A percentile compares a stretch with the other conserved stretches of the same genome.
Conservation (phyloP, 345 rosid genomes). For the Hibiscus tridactylites region DNA sequence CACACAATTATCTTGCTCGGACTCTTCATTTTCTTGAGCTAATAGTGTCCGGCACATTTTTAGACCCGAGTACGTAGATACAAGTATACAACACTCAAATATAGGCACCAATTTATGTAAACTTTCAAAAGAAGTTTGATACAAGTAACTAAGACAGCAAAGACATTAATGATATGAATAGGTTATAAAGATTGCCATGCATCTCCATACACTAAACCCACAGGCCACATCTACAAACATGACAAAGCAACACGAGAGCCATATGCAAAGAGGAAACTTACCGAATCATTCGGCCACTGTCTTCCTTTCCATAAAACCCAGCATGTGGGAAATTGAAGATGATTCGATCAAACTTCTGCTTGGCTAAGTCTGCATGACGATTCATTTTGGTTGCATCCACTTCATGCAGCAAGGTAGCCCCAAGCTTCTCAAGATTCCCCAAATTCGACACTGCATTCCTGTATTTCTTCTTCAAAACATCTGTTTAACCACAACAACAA, state of each 20-base stretch:
- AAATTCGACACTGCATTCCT: conserved; percentile 39
- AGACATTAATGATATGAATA: neutral
- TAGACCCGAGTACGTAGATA: too few relatives aligned
- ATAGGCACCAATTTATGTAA: neutral
- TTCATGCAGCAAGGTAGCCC: conserved; percentile 36
- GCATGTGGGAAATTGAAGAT: conserved; percentile 61
- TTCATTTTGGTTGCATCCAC: conserved; percentile 50
- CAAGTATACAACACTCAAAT: neutral
- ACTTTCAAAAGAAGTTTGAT: neutral
- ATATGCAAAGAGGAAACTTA: conserved; percentile 12
- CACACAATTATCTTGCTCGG: neutral
- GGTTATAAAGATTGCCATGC: neutral
- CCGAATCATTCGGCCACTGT: conserved; percentile 17
- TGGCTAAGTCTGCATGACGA: conserved; percentile 21
- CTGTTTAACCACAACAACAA: conserved; percentile 14
- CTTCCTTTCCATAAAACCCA: conserved; percentile 46
- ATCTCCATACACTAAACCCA: neutral
- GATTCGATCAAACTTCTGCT: conserved; percentile 38
- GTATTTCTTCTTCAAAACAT: conserved; percentile 27
- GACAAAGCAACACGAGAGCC: neutral
- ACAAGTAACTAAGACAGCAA: neutral
- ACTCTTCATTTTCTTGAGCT: too few relatives aligned
- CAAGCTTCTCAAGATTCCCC: conserved; percentile 25
- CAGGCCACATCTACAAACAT: neutral
- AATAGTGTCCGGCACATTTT: too few relatives aligned